A percentile compares a stretch with the other conserved stretches of the same genome.
These are phyloP conservation scores for Pistacia atlantica DNA, from an alignment of 345 rosid species.

Conservation along the genomic window DNA sequence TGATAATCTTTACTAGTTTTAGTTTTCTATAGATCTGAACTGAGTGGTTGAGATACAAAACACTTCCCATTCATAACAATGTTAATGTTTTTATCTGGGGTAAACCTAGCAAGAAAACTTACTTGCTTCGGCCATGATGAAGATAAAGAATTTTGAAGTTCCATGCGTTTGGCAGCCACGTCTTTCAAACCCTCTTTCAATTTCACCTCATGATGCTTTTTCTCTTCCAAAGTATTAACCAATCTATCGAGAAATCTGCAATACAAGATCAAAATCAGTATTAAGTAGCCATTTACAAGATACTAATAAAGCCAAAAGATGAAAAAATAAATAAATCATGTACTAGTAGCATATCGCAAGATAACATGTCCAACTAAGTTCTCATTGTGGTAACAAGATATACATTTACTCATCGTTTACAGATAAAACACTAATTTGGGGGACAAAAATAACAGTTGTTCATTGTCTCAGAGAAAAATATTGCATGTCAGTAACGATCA, in stretches of 20 bases:
- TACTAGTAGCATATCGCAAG: neutral
- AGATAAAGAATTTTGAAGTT: constrained; percentile 83
- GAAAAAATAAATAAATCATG: neutral
- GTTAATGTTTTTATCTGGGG: neutral
- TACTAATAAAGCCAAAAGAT: neutral
- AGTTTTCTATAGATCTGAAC: neutral
- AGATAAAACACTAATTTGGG: neutral
- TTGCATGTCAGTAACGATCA: no score
- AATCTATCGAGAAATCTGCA: constrained; percentile 89
- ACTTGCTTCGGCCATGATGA: constrained; percentile 98
- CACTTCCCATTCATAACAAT: neutral
- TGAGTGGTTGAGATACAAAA: neutral
- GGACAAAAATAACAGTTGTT: neutral
- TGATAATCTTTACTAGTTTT: neutral
- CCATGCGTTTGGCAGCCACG: constrained; percentile 77
- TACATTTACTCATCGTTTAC: neutral
- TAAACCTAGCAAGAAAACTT: constrained; percentile 14
- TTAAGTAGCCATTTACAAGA: neutral
- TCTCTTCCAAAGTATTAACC: constrained; percentile 78
- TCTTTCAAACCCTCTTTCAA: constrained; percentile 83
- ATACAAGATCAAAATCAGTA: constrained; percentile 14
- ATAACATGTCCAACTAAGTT: neutral
- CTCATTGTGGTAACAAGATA: neutral
- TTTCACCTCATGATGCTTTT: constrained; percentile 80
- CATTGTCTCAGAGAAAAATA: neutral